phyloP scores from a whole-genome alignment of 129 eudicot genomes.

The Flaveria linearis region DNA sequence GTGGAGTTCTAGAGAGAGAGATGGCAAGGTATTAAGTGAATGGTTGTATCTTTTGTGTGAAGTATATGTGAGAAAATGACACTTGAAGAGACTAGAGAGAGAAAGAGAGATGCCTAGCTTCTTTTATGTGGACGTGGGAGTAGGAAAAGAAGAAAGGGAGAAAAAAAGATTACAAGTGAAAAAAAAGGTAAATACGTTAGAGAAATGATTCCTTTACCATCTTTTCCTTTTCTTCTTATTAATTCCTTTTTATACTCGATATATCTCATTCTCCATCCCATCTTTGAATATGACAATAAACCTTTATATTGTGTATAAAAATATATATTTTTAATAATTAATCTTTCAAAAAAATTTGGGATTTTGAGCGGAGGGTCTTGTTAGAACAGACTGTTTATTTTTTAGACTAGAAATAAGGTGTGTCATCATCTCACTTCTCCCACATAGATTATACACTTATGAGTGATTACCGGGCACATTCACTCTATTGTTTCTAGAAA shows the following conservation, averaged over 20 bases:
- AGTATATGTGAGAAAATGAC: constrained; percentile 98
- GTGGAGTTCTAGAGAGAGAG: constrained; percentile 50
- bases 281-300: constrained; percentile 41
- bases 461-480: too few species aligned
- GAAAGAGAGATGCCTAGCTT: constrained; percentile 35
- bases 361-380: too few species aligned
- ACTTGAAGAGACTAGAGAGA: constrained; percentile 48
- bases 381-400: too few species aligned
- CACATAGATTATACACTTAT: too few species aligned
- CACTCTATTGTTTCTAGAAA: too few species aligned
- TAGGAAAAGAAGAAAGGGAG: constrained; percentile 43
- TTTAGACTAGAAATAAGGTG: too few species aligned
- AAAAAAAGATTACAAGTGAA: constrained; percentile 40
- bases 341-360: too few species aligned
- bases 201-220: constrained; percentile 48
- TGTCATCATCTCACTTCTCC: too few species aligned
- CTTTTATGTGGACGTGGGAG: constrained; percentile 84
- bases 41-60: constrained; percentile 88
- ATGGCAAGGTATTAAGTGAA: constrained; percentile 72
- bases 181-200: constrained; percentile 42
- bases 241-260: constrained; percentile 18
- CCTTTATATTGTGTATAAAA: not conserved
- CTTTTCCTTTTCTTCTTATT: constrained; percentile 37
- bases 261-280: constrained; percentile 31
- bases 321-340: too few species aligned